These are phyloP conservation scores for Pulveroboletus frians DNA, from an alignment of 768 basidiomycete genomes.

Conservation along the genomic window DNA sequence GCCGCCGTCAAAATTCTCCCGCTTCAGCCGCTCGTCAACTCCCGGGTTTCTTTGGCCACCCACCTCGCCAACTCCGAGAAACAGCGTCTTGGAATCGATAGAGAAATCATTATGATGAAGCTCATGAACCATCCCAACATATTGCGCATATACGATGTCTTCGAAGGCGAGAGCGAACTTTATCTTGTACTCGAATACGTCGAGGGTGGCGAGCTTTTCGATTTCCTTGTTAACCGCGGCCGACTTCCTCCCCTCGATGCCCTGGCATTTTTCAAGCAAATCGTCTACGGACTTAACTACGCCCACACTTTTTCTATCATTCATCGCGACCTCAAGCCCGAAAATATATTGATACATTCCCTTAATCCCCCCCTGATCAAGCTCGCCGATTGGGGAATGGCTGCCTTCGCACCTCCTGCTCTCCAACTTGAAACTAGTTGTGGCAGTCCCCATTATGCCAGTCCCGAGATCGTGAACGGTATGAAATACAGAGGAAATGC, in stretches of 20 bases:
- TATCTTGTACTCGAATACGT: constrained; percentile 94
- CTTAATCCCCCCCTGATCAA: constrained; percentile 80
- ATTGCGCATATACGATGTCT: constrained; percentile 92
- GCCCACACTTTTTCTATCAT: constrained; percentile 97
- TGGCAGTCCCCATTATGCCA: constrained; percentile 95
- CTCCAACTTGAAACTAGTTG: constrained; percentile 90
- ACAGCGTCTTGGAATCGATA: constrained; percentile 79
- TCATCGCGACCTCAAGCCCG: constrained; percentile 96
- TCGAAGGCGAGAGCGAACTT: constrained; percentile 85
- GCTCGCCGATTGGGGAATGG: constrained; percentile 99
- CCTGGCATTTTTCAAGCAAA: constrained; percentile 89
- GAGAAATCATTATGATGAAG: constrained; percentile 99
- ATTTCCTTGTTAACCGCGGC: constrained; percentile 88
- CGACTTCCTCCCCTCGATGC: constrained; percentile 78
- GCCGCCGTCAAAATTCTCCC: constrained; percentile 97
- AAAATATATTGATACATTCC: constrained; percentile 90
- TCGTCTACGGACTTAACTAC: constrained; percentile 92
- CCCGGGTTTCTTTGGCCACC: constrained; percentile 61
- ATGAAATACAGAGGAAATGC: constrained; percentile 83
- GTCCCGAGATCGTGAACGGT: constrained; percentile 93
- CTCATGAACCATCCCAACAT: constrained; percentile 98
- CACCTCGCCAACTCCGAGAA: constrained; percentile 73
- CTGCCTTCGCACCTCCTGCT: constrained; percentile 84
- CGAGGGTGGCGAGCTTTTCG: constrained; percentile 94
- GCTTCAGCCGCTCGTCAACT: constrained; percentile 68